phyloP scores from a whole-genome alignment of 495 filamentous ascomycete species.

The Penicillium lividum region DNA sequence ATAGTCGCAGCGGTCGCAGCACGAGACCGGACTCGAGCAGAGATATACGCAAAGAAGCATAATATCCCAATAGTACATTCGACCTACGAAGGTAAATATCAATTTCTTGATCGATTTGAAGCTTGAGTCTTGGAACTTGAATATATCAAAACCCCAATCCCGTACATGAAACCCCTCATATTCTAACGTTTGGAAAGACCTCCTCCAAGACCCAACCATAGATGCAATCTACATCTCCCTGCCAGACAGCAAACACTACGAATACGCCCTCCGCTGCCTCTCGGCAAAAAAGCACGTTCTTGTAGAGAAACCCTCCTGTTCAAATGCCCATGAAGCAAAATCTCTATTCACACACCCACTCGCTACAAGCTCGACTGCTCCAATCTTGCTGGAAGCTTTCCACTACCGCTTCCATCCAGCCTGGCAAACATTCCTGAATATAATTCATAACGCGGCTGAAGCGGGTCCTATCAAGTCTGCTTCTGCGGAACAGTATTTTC shows the following conservation, averaged over 20 bases:
- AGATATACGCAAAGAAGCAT: constrained; percentile 58
- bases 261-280: constrained; percentile 44
- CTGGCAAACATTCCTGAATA: constrained; percentile 49
- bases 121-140: no score
- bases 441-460: constrained; percentile 33
- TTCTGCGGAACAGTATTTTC: constrained; percentile 16
- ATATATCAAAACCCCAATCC: no score
- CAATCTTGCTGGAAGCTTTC: constrained; percentile 61
- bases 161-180: no score
- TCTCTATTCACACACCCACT: constrained; percentile 37
- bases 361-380: constrained; percentile 24
- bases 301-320: constrained; percentile 48
- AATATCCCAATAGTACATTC: constrained; percentile 55
- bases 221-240: constrained; percentile 52
- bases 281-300: constrained; percentile 50
- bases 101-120: no score
- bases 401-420: constrained; percentile 59
- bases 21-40: constrained; percentile 52
- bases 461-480: constrained; percentile 11
- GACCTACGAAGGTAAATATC: constrained; percentile 42
- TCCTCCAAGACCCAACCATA: constrained; percentile 43
- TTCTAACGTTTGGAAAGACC: constrained; percentile 19
- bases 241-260: constrained; percentile 49
- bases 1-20: constrained; percentile 60
- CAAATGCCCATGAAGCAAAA: constrained; percentile 40